Evolutionary conservation across 2,329 filamentous ascomycete genomes (phyloP), one percentile per base, ranked within the genome.

Genomic region (Didymella glomerata): DNA sequence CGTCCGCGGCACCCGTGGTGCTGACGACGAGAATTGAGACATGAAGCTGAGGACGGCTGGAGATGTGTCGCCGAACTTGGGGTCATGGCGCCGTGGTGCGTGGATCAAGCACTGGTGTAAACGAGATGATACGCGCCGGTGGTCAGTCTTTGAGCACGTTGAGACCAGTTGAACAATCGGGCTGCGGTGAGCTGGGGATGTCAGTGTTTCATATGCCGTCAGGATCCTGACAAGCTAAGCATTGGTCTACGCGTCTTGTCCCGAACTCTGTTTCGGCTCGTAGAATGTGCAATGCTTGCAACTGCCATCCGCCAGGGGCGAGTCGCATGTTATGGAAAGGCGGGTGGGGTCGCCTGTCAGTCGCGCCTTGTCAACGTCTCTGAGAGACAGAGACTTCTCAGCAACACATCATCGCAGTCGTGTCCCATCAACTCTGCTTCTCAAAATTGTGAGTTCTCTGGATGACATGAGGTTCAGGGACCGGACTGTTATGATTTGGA

Each of bases 181-280:
- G 48, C 28, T n/a, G 30, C 28, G 28, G 36, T 22, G 24, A 27
- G 28, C 18, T 61, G 63, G 40, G 58, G 40, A 49, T 66, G 64
- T 68, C 63, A 63, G 56, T 60, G 69, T 72, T 70, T 72, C 68
- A 69, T 28, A 46, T 54, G 47, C 27, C 46, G 46, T 55, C 30
- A 48, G 45, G 59, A 48, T 62, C 51, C 62, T 59, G 41, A 54
- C 57, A 47, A 30, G 52, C 56, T 64, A 65, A 66, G 62, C 66
- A 57, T 67, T 66, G 42, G 60, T 41, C 47, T 53, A 47, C 48
- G 45, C 48, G 54, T 48, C 66, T 62, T 65, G 64, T 65, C 66
- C 42, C 65, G 53, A 57, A 60, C 53, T 46, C 44, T 54, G 67
- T 68, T 68, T 67, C 66, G 65, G 32, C 41, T 55, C 49, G 34